These are phyloP conservation scores for Brassica rapa DNA, from an alignment of 345 rosid species.

Conservation along the genomic window DNA sequence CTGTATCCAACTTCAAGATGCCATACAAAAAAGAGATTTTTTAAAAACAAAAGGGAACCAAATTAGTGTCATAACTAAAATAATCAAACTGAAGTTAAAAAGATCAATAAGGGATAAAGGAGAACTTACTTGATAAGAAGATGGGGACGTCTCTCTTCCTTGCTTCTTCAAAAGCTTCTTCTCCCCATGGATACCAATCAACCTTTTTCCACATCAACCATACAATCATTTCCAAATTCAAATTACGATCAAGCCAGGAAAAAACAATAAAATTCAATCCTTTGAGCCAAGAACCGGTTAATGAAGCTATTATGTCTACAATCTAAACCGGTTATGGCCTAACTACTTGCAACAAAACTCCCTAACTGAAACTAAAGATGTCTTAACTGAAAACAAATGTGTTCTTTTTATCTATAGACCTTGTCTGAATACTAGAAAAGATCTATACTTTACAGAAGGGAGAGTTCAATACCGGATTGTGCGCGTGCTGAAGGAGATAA, in stretches of 20 bases:
- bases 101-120: constrained; percentile 3
- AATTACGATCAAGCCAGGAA: not conserved
- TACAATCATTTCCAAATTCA: not conserved
- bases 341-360: not conserved
- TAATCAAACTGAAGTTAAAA: not conserved
- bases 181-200: constrained; percentile 94
- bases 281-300: constrained; percentile 7
- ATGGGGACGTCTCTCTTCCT: constrained; percentile 79
- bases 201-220: constrained; percentile 51
- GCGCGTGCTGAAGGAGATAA: constrained; percentile 90
- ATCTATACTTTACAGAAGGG: not conserved
- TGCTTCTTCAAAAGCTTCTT: constrained; percentile 89
- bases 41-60: constrained; percentile 20
- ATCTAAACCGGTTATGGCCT: constrained; percentile 8
- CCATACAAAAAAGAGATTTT: constrained; percentile 31
- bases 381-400: not conserved
- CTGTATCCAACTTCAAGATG: constrained; percentile 88
- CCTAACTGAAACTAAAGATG: not conserved
- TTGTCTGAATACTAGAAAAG: not conserved
- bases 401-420: not conserved
- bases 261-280: not conserved
- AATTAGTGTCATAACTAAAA: constrained; percentile 16
- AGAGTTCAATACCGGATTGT: constrained; percentile 61
- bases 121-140: constrained; percentile 72
- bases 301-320: not conserved